Evolutionary conservation across 1,284 basidiomycete genomes (phyloP), one percentile per base, ranked within the genome.

Genomic region (Sporisorium reilianum): DNA sequence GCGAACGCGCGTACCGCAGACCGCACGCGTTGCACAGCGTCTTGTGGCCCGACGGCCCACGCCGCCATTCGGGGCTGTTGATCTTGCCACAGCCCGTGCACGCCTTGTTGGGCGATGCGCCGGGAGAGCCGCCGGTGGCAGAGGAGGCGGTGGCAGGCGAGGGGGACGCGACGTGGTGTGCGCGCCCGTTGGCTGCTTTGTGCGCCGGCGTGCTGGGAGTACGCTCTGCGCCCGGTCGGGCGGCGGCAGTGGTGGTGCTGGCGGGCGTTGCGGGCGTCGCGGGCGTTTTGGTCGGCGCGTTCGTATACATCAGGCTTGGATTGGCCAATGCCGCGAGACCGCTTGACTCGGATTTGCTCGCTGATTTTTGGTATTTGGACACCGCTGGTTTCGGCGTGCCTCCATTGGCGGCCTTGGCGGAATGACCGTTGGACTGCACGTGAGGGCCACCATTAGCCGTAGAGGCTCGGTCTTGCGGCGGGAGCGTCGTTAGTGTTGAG

Each of bases 21-120:
- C 83, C 83, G 48, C 83, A 84, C 0, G 83, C 83, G 32, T 84
- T 84, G 72, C 82, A 84, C 4, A 83, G 70, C 32, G 79, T 81
- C 64, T 84, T 84, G 64, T 80, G 76, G 6, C 83, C 83, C 4
- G 78, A 70, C 1, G 83, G 83, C 2, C 83, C 83, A 85, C 96
- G 94, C 80, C 95, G 88, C 95, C 95, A 97, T 85, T 97, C 95
- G 0, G 95, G 95, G 78, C 92, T 94, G 55, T 91, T 90, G 14
- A 90, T 72, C 49, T 80, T 84, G 34, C 84, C 84, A 51, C 85
- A 85, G 55, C 82, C 84, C 8, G 79, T 76, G 77, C 85, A 85
- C 14, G 63, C 57, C 50, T 83, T 84, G 58, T 69, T 70, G 20
- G 49, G 55, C 1, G 67, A 63, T 2, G 66, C 55, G 16, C 41